Conservation (phyloP, 2,329 filamentous ascomycete genomes). For the Ceratocystis variospora region DNA sequence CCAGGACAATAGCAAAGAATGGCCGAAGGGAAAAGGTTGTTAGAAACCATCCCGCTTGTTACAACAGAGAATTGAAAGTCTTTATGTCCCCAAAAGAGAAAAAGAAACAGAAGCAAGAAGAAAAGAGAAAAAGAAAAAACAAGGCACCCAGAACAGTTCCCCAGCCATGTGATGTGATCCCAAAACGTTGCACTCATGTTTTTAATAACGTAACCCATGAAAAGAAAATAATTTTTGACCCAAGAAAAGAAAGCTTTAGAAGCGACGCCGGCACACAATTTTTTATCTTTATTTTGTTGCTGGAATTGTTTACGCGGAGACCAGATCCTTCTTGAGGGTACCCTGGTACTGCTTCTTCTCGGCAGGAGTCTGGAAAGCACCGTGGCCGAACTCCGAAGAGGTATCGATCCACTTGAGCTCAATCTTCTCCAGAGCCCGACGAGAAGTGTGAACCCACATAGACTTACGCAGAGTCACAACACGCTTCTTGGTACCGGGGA, state of each 20-base stretch:
- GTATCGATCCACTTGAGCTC: conserved; percentile 99
- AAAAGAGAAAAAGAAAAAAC: conserved; percentile 11
- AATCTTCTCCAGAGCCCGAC: conserved; percentile 96
- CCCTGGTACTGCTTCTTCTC: conserved; percentile 98
- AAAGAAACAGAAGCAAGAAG: not conserved
- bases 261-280: conserved; percentile 17
- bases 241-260: conserved; percentile 6
- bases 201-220: conserved; percentile 14
- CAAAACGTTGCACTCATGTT: conserved; percentile 5
- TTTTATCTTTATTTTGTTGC: conserved; percentile 19
- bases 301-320: conserved; percentile 30
- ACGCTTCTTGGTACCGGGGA: conserved; percentile 98
- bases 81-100: not conserved
- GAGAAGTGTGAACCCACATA: conserved; percentile 92
- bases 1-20: conserved; percentile 6
- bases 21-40: conserved; percentile 1
- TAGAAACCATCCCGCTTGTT: not conserved
- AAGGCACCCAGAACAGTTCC: conserved; percentile 11
- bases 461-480: conserved; percentile 98
- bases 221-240: conserved; percentile 7
- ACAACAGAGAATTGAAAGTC: not conserved
- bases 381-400: conserved; percentile 99
- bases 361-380: conserved; percentile 94
- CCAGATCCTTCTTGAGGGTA: conserved; percentile 96
- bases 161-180: conserved; percentile 5